These are phyloP conservation scores for Blastosporella zonata DNA, from an alignment of 1,284 basidiomycete species.

Conservation along the genomic window DNA sequence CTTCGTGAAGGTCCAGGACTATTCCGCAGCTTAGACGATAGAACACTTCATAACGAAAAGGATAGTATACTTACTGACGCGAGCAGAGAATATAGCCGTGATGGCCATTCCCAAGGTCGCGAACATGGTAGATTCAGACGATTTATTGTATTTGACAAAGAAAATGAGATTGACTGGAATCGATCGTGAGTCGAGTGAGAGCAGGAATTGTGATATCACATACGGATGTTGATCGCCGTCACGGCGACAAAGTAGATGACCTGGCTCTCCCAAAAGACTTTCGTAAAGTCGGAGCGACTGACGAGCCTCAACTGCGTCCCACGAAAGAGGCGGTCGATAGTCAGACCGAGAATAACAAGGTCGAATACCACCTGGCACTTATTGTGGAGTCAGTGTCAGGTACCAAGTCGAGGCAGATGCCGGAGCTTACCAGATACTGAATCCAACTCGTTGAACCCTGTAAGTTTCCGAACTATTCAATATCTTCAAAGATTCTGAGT, in stretches of 20 bases:
- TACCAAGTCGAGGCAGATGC: neutral
- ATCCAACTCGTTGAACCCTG: constrained; percentile 22
- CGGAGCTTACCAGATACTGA: constrained; percentile 17
- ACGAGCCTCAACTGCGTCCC: constrained; percentile 17
- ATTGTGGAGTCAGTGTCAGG: neutral
- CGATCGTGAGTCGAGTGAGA: neutral
- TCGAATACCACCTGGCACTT: constrained; percentile 22
- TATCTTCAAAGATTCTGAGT: neutral
- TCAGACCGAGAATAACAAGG: constrained; percentile 18
- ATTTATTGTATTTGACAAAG: constrained; percentile 19
- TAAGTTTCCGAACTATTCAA: neutral
- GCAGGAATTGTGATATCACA: neutral
- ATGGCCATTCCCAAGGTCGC: constrained; percentile 21
- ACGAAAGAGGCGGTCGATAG: constrained; percentile 18
- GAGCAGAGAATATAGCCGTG: constrained; percentile 20
- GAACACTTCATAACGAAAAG: neutral
- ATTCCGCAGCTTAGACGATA: neutral
- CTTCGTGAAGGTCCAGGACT: constrained; percentile 21
- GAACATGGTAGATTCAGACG: constrained; percentile 21
- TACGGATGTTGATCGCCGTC: constrained; percentile 18
- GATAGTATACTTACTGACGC: constrained; percentile 17
- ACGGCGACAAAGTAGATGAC: constrained; percentile 22
- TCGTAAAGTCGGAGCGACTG: constrained; percentile 20
- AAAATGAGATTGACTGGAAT: constrained; percentile 20
- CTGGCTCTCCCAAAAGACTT: constrained; percentile 21